Evolutionary conservation across 306 rosid species (phyloP), one percentile per base, ranked within the genome.

Genomic region (Lathyrus sativus): DNA sequence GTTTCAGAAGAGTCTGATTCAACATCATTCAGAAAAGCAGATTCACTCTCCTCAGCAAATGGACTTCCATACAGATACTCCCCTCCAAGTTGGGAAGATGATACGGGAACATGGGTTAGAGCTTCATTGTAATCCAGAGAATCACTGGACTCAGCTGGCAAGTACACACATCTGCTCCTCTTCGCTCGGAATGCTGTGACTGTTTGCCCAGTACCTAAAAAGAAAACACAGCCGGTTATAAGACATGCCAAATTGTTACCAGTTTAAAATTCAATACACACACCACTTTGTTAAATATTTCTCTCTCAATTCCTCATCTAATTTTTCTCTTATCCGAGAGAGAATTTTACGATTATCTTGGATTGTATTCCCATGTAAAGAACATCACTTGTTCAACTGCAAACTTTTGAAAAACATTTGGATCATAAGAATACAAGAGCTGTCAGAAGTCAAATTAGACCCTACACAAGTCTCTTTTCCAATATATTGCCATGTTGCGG

Each of bases 91-190:
- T 85, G 89, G 62, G 87, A 80, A 74, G 85, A 72, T 57, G 91
- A 48, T 69, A 76, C 75, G 66, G 83, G 95, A 68, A 76, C 62
- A 73, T 78, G 85, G 66, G 83, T 58, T 59, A 72, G 74, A 78
- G 79, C 48, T 73, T 85, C 90, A 76, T 78, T 89, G 69, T 79
- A 79, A 62, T 84, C 95, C 63, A 90, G 74, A 24, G 96, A 93
- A 78, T 88, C 96, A 78, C 87, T 79, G 79, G 85, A 91, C 62
- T 90, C 97, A 19, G 87, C 78, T 37, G 90, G 89, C 62, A 85
- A 17, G 79, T 88, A 84, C 49, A 80, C 62, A 62, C 66, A 72
- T 77, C 77, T 86, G 78, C 86, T 92, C 88, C 89, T 86, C 86
- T 92, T 92, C 35, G 85, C 84, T 72, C 78, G 82, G 87, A 56